A percentile compares a stretch with the other conserved stretches of the same genome.
These are phyloP conservation scores for Diaporthe vaccinii DNA, from an alignment of 2,329 filamentous ascomycete species.

Conservation along the genomic window DNA sequence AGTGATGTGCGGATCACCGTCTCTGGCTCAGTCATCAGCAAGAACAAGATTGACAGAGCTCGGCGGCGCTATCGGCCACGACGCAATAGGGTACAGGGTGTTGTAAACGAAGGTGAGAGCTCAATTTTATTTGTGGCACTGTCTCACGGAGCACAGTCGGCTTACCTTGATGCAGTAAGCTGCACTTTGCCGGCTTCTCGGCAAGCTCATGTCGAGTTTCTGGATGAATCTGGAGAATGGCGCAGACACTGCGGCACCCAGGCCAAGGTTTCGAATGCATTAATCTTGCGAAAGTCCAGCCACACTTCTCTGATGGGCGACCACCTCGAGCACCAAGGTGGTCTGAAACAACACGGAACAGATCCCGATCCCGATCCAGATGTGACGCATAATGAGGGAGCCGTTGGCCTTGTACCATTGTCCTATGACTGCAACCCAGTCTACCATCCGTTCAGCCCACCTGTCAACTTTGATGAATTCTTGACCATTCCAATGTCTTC, in stretches of 20 bases:
- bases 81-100: accelerated
- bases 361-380: accelerated
- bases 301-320: background rate
- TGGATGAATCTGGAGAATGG: background rate
- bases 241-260: background rate
- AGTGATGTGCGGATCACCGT: background rate
- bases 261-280: background rate
- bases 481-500: accelerated
- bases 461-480: background rate
- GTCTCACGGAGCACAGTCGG: background rate
- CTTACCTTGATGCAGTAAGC: background rate
- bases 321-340: background rate
- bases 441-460: background rate
- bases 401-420: accelerated
- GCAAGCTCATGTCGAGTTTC: background rate
- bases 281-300: background rate
- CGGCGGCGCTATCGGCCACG: background rate
- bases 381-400: background rate
- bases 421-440: accelerated
- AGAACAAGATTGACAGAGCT: constrained; percentile 2
- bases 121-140: accelerated
- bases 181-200: background rate
- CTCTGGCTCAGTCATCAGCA: background rate
- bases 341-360: no score
- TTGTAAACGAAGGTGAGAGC: background rate